Evolutionary conservation across 177 flowering plant genomes (phyloP), one percentile per base, ranked within the genome.

Genomic region (Tripterygium wilfordii): DNA sequence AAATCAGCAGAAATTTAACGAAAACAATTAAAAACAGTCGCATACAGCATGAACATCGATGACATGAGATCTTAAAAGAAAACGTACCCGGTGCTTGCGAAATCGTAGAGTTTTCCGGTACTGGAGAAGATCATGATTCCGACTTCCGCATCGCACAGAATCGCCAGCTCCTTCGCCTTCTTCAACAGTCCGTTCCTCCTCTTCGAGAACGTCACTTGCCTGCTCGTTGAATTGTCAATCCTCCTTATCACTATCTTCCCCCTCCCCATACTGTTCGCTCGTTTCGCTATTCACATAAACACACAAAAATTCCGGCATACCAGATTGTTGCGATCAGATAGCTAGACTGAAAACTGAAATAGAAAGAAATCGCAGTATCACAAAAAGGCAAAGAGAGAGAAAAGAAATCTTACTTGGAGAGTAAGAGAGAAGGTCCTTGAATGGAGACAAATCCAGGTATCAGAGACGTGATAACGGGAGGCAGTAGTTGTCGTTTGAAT

Each of bases 161-260:
- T 75, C 42, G 72, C 64, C 0, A 81, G 60, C 67, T 81, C 88
- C 68, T 71, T 75, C 0, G 83, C 88, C 52, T 78, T 81, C 70
- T 78, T 82, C 65, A 82, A n/a, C 62, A 82, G 48, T 14, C 88
- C 88, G 25, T 54, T 78, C 51, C 88, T 67, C 30, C 88, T 44
- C 67, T 81, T 81, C 47, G 84, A 81, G 52, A 82, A 82, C n/a
- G 84, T 82, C 45, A 78, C 88, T 63, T 82, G 84, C 54, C 84
- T 65, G 69, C 76, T 78, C 32, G 88, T 70, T 20, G 72, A 69
- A 50, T 82, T 78, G 29, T 82, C 88, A 37, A 82, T 82, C 66
- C 80, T 72, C 33, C 72, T 52, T 16, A 82, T 76, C 64, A 65
- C 80, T 37, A 78, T 82, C 67, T 78, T 78, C 9, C 88, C 84